Evolutionary conservation across 2,329 filamentous ascomycete species (phyloP).

Genomic region (Aspergillus sp.): DNA sequence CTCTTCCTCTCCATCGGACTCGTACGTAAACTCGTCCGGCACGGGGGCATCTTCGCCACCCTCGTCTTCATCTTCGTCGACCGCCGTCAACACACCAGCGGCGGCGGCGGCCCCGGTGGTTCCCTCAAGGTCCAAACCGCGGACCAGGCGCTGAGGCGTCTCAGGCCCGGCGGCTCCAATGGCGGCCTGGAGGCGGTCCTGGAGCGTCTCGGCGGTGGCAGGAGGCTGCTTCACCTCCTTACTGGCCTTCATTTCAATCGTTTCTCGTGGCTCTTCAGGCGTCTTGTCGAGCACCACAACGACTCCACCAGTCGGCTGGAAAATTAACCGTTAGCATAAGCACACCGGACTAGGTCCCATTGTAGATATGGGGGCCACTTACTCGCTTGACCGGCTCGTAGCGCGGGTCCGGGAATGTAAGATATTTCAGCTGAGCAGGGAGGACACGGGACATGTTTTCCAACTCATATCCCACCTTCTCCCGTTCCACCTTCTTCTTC

Average conservation of each 20-base stretch:
- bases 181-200: constrained; percentile 42
- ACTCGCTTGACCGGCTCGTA: constrained; percentile 95
- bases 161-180: constrained; percentile 31
- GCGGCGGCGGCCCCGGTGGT: constrained; percentile 41
- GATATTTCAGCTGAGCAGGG: constrained; percentile 88
- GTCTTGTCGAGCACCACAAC: constrained; percentile 84
- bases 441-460: constrained; percentile 97
- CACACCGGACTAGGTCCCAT: neutral
- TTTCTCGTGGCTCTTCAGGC: constrained; percentile 71
- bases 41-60: constrained; percentile 48
- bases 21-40: constrained; percentile 47
- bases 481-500: constrained; percentile 92
- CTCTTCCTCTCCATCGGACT: constrained; percentile 39
- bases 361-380: constrained; percentile 27
- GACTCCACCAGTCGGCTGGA: constrained; percentile 84
- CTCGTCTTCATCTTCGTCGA: constrained; percentile 67
- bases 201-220: constrained; percentile 38
- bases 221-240: constrained; percentile 55
- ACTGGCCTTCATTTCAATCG: constrained; percentile 90
- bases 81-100: constrained; percentile 76
- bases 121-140: constrained; percentile 5
- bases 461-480: constrained; percentile 93
- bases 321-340: constrained; percentile 39
- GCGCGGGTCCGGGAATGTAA: constrained; percentile 84
- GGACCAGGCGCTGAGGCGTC: constrained; percentile 30